Conservation (phyloP, 768 basidiomycete species). For the Amanita rubescens region DNA sequence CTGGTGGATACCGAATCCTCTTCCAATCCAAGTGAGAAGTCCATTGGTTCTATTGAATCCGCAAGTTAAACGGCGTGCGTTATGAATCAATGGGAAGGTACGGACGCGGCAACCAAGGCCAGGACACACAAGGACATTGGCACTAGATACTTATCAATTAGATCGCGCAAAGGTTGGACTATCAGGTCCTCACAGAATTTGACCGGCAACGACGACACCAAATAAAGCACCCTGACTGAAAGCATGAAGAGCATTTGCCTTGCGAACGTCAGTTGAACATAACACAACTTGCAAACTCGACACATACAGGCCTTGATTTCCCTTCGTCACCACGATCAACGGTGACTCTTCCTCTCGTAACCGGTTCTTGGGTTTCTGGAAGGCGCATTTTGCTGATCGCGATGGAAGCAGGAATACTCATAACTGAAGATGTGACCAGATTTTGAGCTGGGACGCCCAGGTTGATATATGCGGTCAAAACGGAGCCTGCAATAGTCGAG, state of each 20-base stretch:
- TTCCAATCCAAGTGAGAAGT: constrained; percentile 83
- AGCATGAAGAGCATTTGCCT: constrained; percentile 81
- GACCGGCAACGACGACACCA: constrained; percentile 80
- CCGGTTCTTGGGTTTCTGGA: constrained; percentile 80
- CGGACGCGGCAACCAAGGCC: constrained; percentile 60
- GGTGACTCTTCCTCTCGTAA: constrained; percentile 75
- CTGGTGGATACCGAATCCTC: constrained; percentile 73
- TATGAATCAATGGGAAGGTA: constrained; percentile 15
- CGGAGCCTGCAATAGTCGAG: constrained; percentile 89
- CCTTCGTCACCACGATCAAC: constrained; percentile 70
- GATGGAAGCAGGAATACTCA: constrained; percentile 94
- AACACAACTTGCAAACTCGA: not conserved
- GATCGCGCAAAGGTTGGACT: not conserved
- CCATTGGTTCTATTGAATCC: constrained; percentile 54
- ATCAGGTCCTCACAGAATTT: constrained; percentile 57
- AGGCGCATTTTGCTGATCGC: constrained; percentile 84
- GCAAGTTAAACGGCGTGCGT: not conserved
- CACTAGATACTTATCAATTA: constrained; percentile 32
- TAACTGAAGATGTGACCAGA: constrained; percentile 82
- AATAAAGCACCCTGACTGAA: constrained; percentile 83
- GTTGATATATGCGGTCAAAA: constrained; percentile 76
- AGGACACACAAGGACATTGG: constrained; percentile 83
- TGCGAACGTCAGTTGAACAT: constrained; percentile 2
- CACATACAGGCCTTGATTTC: constrained; percentile 43
- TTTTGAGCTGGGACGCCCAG: constrained; percentile 75